Evolutionary conservation across 176 grass and related monocot species (phyloP), one percentile per base, ranked within the genome.

Genomic region (Otatea glauca): DNA sequence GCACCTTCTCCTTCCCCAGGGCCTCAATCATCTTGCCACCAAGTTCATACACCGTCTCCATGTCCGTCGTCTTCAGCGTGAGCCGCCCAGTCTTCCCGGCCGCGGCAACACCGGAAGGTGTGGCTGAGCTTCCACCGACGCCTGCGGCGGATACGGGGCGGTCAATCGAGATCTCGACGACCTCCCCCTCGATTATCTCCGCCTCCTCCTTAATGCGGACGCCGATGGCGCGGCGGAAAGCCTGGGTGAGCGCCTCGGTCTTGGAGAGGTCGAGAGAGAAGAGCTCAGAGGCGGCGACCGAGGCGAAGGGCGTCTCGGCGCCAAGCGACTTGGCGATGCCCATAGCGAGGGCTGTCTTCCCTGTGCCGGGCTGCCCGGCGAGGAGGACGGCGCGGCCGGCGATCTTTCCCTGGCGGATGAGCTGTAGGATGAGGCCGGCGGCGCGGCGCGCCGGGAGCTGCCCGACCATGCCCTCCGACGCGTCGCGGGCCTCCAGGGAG

Each of bases 11-110:
- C 77, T 92, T 96, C 16, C 83, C 90, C 71, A 99, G 81, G 14
- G 93, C 96, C 70, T 99, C 96, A 80, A 99, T 99, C 96, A 99
- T 99, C 91, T 99, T 99, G 0, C 91, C 93, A 8, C 96, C 96
- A 1, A 99, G 88, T 54, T 99, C 96, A 10, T 99, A 96, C 67
- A 99, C 93, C 1, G 96, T 96, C 81, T 96, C 96, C 96, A 99
- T 99, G 53, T 96, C 96, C 1, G 96, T 96, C 0, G 93, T 99
- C 83, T 99, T 99, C 29, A 96, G 86, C 1, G 96, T 99, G 58
- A 98, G 91, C 69, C 90, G 86, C 55, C 96, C 93, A 0, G 93
- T 92, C 74, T 91, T 99, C 49, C 84, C 80, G 6, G 81, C 65
- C 0, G 89, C 69, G 4, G 84, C 68, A 34, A 81, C 70, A 83